These are phyloP conservation scores for Penicillium coprophilum DNA, from an alignment of 495 filamentous ascomycete genomes.

Conservation along the genomic window DNA sequence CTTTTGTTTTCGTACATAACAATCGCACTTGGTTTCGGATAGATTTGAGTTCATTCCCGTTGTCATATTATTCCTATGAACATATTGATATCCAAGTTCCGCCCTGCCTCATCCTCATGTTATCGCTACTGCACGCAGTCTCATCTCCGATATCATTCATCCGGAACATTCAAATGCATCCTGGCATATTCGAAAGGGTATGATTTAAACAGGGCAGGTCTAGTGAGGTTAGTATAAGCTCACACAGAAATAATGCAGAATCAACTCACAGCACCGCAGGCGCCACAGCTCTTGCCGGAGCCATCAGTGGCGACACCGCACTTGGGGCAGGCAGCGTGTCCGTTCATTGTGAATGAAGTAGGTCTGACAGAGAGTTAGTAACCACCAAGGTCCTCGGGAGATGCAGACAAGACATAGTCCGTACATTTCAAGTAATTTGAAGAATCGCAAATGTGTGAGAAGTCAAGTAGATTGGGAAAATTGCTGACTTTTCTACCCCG, in stretches of 20 bases:
- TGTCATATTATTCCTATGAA: constrained; percentile 1
- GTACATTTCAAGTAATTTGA: not conserved
- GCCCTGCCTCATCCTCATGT: not conserved
- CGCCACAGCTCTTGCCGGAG: constrained; percentile 35
- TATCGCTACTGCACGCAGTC: not conserved
- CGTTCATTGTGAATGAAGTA: constrained; percentile 23
- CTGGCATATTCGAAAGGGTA: not conserved
- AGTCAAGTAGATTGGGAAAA: constrained; percentile 2
- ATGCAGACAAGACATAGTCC: not conserved
- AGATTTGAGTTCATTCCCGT: constrained; percentile 6
- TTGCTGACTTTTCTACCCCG: constrained; percentile 18
- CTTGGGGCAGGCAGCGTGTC: constrained; percentile 38
- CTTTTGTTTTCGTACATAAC: constrained; percentile 24
- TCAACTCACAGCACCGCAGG: constrained; percentile 39
- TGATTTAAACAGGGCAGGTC: constrained; percentile 32
- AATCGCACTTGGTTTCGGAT: constrained; percentile 9
- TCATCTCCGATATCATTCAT: not conserved
- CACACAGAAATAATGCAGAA: not conserved
- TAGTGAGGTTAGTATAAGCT: constrained; percentile 15
- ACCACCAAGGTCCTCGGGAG: constrained; percentile 1
- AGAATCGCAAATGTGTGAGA: not conserved
- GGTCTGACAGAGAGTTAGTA: not conserved
- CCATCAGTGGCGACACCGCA: constrained; percentile 31
- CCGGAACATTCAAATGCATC: not conserved
- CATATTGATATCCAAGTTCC: not conserved